phyloP scores from a whole-genome alignment of 257 asterid genomes.

The Osmanthus fragrans region DNA sequence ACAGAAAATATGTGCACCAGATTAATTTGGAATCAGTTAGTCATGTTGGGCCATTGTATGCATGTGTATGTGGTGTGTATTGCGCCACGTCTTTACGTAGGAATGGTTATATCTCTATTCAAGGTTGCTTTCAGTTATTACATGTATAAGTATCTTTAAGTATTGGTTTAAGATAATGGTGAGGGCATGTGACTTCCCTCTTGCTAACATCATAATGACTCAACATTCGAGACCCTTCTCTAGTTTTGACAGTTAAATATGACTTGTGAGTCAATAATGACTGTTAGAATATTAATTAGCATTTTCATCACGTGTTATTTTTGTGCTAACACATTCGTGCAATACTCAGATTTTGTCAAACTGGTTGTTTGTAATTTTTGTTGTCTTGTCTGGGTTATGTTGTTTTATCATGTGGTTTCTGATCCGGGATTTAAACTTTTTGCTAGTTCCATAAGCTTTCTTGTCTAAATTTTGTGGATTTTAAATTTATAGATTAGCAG shows the following conservation, averaged over 20 bases:
- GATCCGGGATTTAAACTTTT: constrained; percentile 10
- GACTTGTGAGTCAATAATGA: not conserved
- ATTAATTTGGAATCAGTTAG: not conserved
- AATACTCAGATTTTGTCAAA: not conserved
- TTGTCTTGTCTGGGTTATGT: constrained; percentile 1
- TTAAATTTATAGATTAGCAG: constrained; percentile 65
- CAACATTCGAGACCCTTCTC: not conserved
- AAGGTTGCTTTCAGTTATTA: not conserved
- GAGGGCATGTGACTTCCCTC: not conserved
- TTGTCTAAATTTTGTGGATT: constrained; percentile 2
- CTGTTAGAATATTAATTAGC: not conserved
- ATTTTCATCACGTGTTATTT: not conserved
- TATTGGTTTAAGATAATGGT: not conserved
- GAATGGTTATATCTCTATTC: constrained; percentile 3
- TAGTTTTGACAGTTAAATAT: not conserved
- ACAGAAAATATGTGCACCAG: not conserved
- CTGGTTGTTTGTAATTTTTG: constrained; percentile 4
- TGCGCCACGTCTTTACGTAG: not conserved
- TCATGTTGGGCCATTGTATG: not conserved
- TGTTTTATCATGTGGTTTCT: not conserved
- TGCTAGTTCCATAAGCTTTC: constrained; percentile 22
- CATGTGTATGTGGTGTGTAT: not conserved
- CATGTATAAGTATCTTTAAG: not conserved
- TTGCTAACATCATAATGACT: not conserved
- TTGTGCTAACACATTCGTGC: not conserved